phyloP scores from a whole-genome alignment of 169 alveolate species.

The Plasmodium berghei region DNA sequence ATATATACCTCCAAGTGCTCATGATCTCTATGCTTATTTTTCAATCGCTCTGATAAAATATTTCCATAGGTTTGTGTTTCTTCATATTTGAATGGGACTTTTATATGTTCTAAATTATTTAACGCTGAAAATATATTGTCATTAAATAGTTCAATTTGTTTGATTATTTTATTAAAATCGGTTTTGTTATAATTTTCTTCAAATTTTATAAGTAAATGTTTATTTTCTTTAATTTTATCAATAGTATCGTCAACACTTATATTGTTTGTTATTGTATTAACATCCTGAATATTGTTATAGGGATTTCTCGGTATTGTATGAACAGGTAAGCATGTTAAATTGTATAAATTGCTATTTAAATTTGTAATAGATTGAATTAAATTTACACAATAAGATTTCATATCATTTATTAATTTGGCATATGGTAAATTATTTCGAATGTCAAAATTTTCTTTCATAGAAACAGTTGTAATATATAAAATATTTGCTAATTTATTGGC shows the following conservation, averaged over 20 bases:
- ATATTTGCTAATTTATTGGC: constrained; percentile 71
- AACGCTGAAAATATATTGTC: constrained; percentile 38
- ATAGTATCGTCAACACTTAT: constrained; percentile 39
- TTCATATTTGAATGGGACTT: constrained; percentile 19
- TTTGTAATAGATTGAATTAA: constrained; percentile 55
- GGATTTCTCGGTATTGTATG: constrained; percentile 65
- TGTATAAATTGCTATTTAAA: constrained; percentile 29
- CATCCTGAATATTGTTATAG: constrained; percentile 37
- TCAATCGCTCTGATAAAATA: constrained; percentile 50
- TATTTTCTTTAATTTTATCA: constrained; percentile 39
- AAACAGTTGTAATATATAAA: constrained; percentile 43
- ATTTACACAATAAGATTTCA: constrained; percentile 74
- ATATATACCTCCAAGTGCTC: constrained; percentile 58
- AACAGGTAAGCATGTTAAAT: constrained; percentile 64
- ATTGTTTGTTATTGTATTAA: constrained; percentile 40
- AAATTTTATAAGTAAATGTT: constrained; percentile 6
- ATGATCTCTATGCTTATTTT: constrained; percentile 32
- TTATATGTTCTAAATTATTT: constrained; percentile 46
- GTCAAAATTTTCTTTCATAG: constrained; percentile 62
- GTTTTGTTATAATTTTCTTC: constrained; percentile 4
- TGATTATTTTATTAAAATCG: constrained; percentile 17
- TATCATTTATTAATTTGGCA: constrained; percentile 67
- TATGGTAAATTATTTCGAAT: constrained; percentile 26
- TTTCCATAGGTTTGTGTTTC: constrained; percentile 35
- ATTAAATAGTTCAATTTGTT: constrained; percentile 46